These are phyloP conservation scores for Globisporangium heterothallicum DNA, from an alignment of 352 stramenopile genomes.

Conservation along the genomic window DNA sequence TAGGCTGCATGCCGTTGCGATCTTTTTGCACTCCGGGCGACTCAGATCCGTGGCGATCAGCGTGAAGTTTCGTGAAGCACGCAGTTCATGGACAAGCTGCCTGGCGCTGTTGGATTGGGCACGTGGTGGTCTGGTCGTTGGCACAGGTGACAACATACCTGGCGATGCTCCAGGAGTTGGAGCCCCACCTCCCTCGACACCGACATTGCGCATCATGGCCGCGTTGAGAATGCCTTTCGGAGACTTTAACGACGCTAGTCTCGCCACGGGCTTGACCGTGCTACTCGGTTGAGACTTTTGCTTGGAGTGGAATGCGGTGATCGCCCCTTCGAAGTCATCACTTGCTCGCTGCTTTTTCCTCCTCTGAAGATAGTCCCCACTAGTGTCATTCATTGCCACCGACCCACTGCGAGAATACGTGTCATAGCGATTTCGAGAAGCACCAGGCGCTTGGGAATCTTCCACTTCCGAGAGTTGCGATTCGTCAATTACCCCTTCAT, in stretches of 20 bases:
- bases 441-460: conserved; percentile 5
- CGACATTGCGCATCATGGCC: conserved; percentile 7
- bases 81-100: conserved; percentile 7
- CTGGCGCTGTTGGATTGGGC: not conserved
- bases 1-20: conserved; percentile 48
- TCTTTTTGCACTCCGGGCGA: conserved; percentile 40
- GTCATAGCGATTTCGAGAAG: not conserved
- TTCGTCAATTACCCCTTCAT: conserved; percentile 21
- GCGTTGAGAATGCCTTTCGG: conserved; percentile 14
- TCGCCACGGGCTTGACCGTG: not conserved
- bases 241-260: not conserved
- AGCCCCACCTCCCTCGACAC: not conserved
- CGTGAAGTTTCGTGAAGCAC: conserved; percentile 25
- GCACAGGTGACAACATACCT: conserved; percentile 9
- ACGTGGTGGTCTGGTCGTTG: conserved; percentile 8
- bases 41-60: conserved; percentile 61
- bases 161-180: not conserved
- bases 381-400: not conserved
- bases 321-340: conserved; percentile 44
- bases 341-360: conserved; percentile 31
- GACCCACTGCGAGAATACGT: conserved; percentile 1
- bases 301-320: conserved; percentile 38
- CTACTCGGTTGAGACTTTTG: conserved; percentile 1
- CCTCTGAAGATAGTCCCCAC: not conserved
- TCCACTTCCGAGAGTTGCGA: conserved; percentile 38